Percentiles rank a stretch among this genome's conserved stretches.
Conservation (phyloP, 192 early-diverging fungal species). For the Coemansia sp. region DNA sequence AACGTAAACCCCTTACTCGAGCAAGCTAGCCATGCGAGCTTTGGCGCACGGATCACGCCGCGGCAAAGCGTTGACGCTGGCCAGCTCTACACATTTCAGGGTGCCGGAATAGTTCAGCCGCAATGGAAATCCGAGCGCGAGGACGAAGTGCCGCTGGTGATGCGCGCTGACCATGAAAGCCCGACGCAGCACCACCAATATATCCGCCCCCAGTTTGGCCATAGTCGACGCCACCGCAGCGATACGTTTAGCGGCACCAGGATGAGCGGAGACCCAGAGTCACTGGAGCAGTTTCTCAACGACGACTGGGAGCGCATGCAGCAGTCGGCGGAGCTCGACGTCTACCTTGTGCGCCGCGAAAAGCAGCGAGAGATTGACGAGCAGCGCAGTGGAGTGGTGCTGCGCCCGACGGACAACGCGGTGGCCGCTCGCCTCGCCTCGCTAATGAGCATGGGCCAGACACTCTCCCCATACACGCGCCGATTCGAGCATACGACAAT, state of each 20-base stretch:
- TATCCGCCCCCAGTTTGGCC: not conserved
- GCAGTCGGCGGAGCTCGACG: constrained; percentile 32
- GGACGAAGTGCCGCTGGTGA: not conserved
- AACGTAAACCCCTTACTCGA: not conserved
- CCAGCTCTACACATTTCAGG: constrained; percentile 2
- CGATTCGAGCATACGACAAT: constrained; percentile 81
- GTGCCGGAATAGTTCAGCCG: not conserved
- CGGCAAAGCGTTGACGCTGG: not conserved
- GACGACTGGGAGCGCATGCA: constrained; percentile 55
- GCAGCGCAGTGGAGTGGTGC: constrained; percentile 55
- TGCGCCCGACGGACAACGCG: constrained; percentile 77
- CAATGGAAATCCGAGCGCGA: not conserved
- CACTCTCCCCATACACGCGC: constrained; percentile 85
- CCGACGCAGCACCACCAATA: constrained; percentile 1
- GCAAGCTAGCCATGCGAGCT: not conserved
- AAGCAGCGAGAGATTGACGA: constrained; percentile 18
- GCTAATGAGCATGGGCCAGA: constrained; percentile 83
- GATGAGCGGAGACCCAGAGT: constrained; percentile 30
- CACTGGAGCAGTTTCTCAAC: constrained; percentile 37
- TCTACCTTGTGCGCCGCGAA: constrained; percentile 12
- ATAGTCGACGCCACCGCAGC: constrained; percentile 21
- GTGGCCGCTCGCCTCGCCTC: constrained; percentile 88
- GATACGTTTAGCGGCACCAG: constrained; percentile 36
- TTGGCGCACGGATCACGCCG: not conserved
- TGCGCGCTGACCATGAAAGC: not conserved